Evolutionary conservation across 768 basidiomycete genomes (phyloP).

Genomic region (Hygrocybe punicea): DNA sequence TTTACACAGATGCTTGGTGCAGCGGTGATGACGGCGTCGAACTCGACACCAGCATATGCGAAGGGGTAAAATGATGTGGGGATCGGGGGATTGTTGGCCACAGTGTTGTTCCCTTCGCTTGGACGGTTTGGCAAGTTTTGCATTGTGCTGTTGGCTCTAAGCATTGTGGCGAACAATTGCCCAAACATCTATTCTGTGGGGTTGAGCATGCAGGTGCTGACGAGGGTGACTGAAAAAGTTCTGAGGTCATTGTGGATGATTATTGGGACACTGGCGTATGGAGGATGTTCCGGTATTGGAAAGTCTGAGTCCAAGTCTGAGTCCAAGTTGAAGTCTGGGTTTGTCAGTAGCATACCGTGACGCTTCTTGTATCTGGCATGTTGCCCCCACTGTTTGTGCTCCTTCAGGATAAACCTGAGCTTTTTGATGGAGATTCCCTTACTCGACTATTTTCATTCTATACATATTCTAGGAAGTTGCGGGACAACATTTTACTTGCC

Average conservation of each 20-base stretch:
- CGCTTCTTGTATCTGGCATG: too few relatives aligned
- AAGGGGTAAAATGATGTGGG: background rate
- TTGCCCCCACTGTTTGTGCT: too few relatives aligned
- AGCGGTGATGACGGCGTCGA: background rate
- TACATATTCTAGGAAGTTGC: too few relatives aligned
- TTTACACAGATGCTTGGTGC: conserved; percentile 5
- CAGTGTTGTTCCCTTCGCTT: background rate
- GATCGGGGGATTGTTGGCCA: conserved; percentile 1
- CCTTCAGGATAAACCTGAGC: too few relatives aligned
- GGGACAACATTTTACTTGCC: background rate
- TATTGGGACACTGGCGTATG: background rate
- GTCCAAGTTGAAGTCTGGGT: too few relatives aligned
- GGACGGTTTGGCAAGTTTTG: conserved; percentile 1
- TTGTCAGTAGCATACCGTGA: too few relatives aligned
- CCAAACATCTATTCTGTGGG: conserved; percentile 1
- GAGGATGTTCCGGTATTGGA: too few relatives aligned
- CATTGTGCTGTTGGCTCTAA: background rate
- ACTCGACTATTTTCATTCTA: too few relatives aligned
- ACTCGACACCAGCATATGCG: background rate
- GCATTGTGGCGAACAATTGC: background rate
- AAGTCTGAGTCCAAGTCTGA: too few relatives aligned
- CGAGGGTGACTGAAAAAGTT: background rate
- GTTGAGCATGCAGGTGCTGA: conserved; percentile 3
- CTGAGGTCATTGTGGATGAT: background rate
- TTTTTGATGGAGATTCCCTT: too few relatives aligned